These are phyloP conservation scores for Kalmusia sp. DNA, from an alignment of 2,329 filamentous ascomycete species.

Conservation along the genomic window DNA sequence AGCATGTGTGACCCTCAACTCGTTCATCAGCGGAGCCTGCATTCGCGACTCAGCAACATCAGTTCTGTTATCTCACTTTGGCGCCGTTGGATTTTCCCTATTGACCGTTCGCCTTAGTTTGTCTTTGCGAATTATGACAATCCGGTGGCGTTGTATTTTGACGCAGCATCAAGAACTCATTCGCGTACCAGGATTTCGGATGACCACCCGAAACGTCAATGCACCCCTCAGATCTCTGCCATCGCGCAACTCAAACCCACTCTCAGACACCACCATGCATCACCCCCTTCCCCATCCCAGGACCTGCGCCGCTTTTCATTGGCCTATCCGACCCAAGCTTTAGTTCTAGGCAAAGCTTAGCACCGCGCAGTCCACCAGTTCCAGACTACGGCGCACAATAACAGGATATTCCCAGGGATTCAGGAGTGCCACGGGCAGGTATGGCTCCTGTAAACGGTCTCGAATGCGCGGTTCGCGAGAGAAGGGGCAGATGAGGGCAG, in stretches of 20 bases:
- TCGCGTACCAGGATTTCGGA: slow-evolving; percentile 7
- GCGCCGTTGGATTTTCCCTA: too few relatives aligned
- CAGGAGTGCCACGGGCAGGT: slow-evolving; percentile 16
- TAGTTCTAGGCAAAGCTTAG: slow-evolving; percentile 19
- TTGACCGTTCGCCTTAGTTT: too few relatives aligned
- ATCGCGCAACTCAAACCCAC: slow-evolving; percentile 25
- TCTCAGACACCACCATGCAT: slow-evolving; percentile 22
- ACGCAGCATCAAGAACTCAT: too few relatives aligned
- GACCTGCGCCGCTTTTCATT: slow-evolving; percentile 15
- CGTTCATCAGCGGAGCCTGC: background rate
- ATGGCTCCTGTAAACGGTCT: slow-evolving; percentile 16
- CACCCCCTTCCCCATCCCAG: slow-evolving; percentile 8
- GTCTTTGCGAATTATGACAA: too few relatives aligned
- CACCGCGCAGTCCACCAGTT: slow-evolving; percentile 15
- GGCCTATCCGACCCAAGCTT: slow-evolving; percentile 16
- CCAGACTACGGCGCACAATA: slow-evolving; percentile 8
- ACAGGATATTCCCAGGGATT: slow-evolving; percentile 17
- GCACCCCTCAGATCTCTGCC: slow-evolving; percentile 24
- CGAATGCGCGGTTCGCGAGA: background rate
- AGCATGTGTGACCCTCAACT: too few relatives aligned
- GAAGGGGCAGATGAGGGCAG: background rate
- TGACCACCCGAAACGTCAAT: slow-evolving; percentile 30
- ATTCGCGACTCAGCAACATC: background rate
- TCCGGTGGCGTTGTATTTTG: too few relatives aligned
- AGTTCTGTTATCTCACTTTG: background rate